Conservation (phyloP, 768 basidiomycete genomes). For the Psilocybe sp. region DNA sequence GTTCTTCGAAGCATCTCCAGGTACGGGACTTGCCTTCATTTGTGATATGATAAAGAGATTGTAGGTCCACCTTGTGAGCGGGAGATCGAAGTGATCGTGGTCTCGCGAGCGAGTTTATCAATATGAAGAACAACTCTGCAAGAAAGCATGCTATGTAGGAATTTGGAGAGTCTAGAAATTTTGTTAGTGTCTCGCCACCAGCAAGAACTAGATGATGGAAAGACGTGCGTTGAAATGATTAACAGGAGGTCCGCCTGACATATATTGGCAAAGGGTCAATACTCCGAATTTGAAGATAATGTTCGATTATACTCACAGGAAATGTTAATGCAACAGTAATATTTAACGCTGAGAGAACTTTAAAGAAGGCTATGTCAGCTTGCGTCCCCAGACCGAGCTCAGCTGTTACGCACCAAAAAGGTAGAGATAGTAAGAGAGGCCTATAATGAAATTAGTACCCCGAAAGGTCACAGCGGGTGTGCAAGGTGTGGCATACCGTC, state of each 20-base stretch:
- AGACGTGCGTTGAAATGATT: conserved; percentile 1
- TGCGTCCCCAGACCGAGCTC: neutral
- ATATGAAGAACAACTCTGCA: conserved; percentile 7
- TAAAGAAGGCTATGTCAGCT: neutral
- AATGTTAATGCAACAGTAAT: conserved; percentile 1
- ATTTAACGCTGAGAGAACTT: conserved; percentile 2
- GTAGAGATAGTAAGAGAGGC: conserved; percentile 6
- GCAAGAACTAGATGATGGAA: neutral
- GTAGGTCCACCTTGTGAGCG: neutral
- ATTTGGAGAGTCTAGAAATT: neutral
- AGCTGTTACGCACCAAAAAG: conserved; percentile 1
- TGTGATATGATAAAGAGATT: neutral
- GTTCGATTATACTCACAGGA: neutral
- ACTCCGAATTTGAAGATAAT: neutral
- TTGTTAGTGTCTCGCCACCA: neutral
- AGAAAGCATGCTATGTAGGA: conserved; percentile 3
- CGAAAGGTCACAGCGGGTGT: neutral
- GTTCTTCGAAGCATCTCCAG: too few relatives aligned
- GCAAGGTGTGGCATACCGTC: neutral
- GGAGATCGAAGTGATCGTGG: neutral
- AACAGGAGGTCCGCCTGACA: neutral
- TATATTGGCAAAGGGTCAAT: neutral
- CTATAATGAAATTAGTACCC: neutral
- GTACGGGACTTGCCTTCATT: too few relatives aligned
- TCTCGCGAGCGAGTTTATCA: neutral